These are phyloP conservation scores for Lactarius hengduanensis DNA, from an alignment of 768 basidiomycete genomes.

Conservation along the genomic window DNA sequence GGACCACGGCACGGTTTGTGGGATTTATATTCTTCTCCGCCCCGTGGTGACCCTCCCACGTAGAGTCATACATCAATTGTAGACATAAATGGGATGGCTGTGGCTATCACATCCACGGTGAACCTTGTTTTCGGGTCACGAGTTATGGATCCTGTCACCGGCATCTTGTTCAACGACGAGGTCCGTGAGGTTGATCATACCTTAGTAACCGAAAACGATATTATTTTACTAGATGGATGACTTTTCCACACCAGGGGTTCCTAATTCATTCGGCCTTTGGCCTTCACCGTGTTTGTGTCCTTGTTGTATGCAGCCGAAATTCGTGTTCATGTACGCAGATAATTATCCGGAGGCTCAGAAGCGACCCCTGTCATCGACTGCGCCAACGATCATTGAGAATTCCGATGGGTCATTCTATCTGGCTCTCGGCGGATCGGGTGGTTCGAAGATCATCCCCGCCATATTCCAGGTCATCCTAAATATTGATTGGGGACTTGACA, in stretches of 20 bases:
- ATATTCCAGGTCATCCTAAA: slow-evolving; percentile 79
- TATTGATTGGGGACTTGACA: slow-evolving; percentile 77
- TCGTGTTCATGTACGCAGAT: slow-evolving; percentile 43
- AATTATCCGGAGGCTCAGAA: slow-evolving; percentile 90
- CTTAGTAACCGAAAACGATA: neutral
- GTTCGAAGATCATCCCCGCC: slow-evolving; percentile 78
- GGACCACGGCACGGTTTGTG: slow-evolving; percentile 81
- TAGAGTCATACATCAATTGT: slow-evolving; percentile 85
- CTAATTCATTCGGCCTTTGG: slow-evolving; percentile 80
- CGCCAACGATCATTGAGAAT: slow-evolving; percentile 78
- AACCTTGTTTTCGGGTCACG: slow-evolving; percentile 88
- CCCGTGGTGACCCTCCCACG: slow-evolving; percentile 10
- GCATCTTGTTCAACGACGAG: slow-evolving; percentile 89
- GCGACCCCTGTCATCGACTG: slow-evolving; percentile 84
- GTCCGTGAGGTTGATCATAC: slow-evolving; percentile 35
- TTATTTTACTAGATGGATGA: slow-evolving; percentile 69
- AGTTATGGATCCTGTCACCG: slow-evolving; percentile 84
- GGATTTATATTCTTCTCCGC: slow-evolving; percentile 3
- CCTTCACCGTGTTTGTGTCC: slow-evolving; percentile 62
- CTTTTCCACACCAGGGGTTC: slow-evolving; percentile 81
- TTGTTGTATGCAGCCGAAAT: slow-evolving; percentile 7
- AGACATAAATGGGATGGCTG: slow-evolving; percentile 85
- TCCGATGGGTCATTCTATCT: slow-evolving; percentile 69
- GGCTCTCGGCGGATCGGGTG: slow-evolving; percentile 83
- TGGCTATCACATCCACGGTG: slow-evolving; percentile 83